phyloP scores from a whole-genome alignment of 306 rosid genomes.

The Vicia sativa region DNA sequence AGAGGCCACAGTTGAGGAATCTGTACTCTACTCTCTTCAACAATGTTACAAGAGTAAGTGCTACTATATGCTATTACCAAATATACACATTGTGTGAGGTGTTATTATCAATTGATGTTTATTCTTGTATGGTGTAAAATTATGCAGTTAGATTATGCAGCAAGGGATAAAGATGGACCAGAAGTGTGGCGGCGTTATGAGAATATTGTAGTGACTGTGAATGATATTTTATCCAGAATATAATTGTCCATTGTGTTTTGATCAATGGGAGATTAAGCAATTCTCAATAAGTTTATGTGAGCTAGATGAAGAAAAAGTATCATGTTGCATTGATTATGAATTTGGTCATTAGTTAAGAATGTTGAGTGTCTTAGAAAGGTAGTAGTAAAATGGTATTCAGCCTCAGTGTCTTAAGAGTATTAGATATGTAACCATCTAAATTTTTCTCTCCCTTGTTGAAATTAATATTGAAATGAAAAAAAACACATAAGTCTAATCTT shows the following conservation, averaged over 20 bases:
- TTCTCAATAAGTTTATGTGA: conserved; percentile 1
- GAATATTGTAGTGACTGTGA: conserved; percentile 58
- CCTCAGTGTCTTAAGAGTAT: no score
- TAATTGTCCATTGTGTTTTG: conserved; percentile 20
- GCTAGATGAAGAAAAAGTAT: no score
- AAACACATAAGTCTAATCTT: no score
- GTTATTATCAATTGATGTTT: conserved; percentile 4
- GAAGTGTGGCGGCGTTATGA: conserved; percentile 60
- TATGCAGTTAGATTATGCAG: conserved; percentile 83
- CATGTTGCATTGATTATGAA: no score
- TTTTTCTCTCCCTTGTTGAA: no score
- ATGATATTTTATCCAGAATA: conserved; percentile 63
- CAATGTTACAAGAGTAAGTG: conserved; percentile 49
- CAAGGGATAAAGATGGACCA: conserved; percentile 66
- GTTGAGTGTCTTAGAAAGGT: no score
- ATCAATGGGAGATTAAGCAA: conserved; percentile 16
- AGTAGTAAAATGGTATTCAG: no score
- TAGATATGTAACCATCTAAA: no score
- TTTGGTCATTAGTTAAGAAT: no score
- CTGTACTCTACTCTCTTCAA: conserved; percentile 69
- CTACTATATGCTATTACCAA: neutral
- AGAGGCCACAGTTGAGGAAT: conserved; percentile 67
- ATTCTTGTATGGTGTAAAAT: conserved; percentile 33
- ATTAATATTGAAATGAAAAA: no score
- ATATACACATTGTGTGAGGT: neutral